These are phyloP conservation scores for Ganoderma sp. DNA, from an alignment of 1,284 basidiomycete species.

Conservation along the genomic window DNA sequence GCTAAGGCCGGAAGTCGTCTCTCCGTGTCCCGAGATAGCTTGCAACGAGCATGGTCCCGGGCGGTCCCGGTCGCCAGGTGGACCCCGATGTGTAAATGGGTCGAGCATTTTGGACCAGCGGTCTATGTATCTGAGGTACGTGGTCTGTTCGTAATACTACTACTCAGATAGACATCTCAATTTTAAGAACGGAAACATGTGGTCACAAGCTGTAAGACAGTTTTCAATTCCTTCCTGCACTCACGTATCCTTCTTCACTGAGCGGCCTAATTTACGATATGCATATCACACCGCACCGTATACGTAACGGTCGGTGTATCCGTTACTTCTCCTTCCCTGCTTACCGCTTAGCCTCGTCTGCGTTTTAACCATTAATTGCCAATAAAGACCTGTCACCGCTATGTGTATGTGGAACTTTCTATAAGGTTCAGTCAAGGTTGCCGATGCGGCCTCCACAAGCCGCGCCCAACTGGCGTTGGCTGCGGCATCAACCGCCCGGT, in stretches of 20 bases:
- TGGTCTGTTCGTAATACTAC: no score
- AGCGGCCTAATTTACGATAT: no score
- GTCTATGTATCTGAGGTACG: neutral
- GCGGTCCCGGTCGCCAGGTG: neutral
- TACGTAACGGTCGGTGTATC: no score
- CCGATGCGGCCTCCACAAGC: neutral
- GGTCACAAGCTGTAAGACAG: no score
- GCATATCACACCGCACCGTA: no score
- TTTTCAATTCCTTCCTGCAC: no score
- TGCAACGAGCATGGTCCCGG: neutral
- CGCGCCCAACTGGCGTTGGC: neutral
- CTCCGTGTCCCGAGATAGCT: neutral
- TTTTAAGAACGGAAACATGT: no score
- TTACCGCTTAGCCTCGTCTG: neutral
- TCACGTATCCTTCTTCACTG: no score
- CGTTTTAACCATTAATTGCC: constrained; percentile 5
- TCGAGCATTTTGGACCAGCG: neutral
- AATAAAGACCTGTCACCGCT: neutral
- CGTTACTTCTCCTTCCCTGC: neutral
- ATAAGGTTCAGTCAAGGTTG: neutral
- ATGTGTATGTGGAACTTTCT: neutral
- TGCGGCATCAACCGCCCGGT: neutral
- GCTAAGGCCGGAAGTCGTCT: neutral
- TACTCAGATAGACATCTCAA: no score
- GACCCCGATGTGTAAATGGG: neutral